These are phyloP conservation scores for Nepenthes alata DNA, from an alignment of 179 eudicot species.

Conservation along the genomic window DNA sequence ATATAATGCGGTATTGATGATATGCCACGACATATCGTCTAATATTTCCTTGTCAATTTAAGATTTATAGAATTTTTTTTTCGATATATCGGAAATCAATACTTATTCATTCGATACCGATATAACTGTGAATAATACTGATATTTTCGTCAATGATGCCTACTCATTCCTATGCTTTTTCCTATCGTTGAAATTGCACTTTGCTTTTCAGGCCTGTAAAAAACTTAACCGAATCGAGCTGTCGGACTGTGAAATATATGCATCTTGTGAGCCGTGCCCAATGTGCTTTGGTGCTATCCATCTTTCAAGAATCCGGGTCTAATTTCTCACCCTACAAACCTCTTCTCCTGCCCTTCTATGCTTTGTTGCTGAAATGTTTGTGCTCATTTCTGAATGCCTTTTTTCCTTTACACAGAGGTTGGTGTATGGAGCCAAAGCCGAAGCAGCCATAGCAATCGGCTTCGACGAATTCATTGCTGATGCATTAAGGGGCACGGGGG, in stretches of 20 bases:
- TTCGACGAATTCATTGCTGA: conserved; percentile 90
- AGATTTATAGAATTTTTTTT: too few species aligned
- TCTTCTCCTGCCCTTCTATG: not conserved
- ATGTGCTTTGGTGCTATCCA: conserved; percentile 95
- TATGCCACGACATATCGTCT: too few species aligned
- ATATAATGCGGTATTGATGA: too few species aligned
- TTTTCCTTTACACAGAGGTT: conserved; percentile 41
- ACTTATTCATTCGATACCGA: too few species aligned
- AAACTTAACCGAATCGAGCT: conserved; percentile 63
- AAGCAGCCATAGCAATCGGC: conserved; percentile 89
- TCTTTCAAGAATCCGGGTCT: conserved; percentile 74
- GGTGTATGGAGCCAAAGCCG: conserved; percentile 98
- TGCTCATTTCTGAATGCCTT: not conserved
- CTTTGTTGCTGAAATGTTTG: not conserved
- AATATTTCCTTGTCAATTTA: too few species aligned
- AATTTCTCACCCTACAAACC: not conserved
- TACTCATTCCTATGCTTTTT: too few species aligned
- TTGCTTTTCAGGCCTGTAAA: conserved; percentile 64
- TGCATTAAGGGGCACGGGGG: conserved; percentile 88
- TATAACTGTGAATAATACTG: too few species aligned
- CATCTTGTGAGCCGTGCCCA: conserved; percentile 90
- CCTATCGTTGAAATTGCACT: not conserved
- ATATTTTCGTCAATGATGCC: too few species aligned
- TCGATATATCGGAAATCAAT: too few species aligned
- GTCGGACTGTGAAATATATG: conserved; percentile 81